Evolutionary conservation across 2,329 filamentous ascomycete genomes (phyloP), one percentile per base, ranked within the genome.

Genomic region (Allantophomopsis lycopodina): DNA sequence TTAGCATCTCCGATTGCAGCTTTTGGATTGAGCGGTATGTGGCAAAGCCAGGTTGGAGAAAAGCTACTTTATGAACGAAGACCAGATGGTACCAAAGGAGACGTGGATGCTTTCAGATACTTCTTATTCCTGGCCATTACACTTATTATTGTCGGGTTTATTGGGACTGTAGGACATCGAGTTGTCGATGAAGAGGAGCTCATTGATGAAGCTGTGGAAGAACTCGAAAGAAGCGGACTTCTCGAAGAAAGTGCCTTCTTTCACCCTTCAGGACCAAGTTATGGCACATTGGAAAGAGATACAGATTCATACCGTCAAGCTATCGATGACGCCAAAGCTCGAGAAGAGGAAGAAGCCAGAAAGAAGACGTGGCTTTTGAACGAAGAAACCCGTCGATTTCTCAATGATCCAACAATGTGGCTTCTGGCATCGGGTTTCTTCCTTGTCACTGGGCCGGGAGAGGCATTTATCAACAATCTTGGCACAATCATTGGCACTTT

Each of bases 401-500:
- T 98, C 8, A 70, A 74, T 17, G 91, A 98, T 50, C 78, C 73
- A 44, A 95, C 87, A 11, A 96, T 96, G 89, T 98, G 89, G 89
- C 83, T 79, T 55, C 80, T 98, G 48, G 86, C 89, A 0, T 65
- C 79, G 1, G 88, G 87, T 15, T 96, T 98, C 61, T 85, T 96
- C 59, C 72, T 96, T 46, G 84, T 94, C 50, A 84, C 88, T 40
- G 91, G 91, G 0, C 89, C 91, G 0, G 89, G 88, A n/a, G 91
- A 98, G 61, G 84, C 89, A 10, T 98, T 95, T 58, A 87, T 96
- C 62, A 98, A 96, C 63, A 98, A 96, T 52, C 66, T 98, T 8
- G 91, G 91, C 30, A 95, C 88, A 17, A 80, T 98, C 44, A 88
- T 96, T 50, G 81, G 83, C 48, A 94, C 89, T 0, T 67, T 95